Evolutionary conservation across 1,284 basidiomycete species (phyloP).

Genomic region (Tetrapyrgos nigripes): DNA sequence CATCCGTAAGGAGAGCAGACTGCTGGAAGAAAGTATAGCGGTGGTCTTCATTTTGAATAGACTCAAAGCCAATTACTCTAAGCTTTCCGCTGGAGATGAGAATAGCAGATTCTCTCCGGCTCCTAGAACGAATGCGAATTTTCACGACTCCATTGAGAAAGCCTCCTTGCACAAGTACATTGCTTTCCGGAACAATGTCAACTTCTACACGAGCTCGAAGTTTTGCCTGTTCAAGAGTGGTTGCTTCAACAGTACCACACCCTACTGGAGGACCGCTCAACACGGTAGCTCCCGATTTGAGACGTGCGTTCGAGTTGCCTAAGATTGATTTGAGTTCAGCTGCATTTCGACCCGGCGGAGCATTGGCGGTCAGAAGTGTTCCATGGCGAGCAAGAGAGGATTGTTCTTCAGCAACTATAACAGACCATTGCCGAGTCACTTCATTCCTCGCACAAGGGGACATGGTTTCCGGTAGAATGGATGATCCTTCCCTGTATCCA

Average conservation of each 20-base stretch:
- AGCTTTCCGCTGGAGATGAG: slow-evolving; percentile 83
- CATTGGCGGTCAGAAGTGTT: slow-evolving; percentile 57
- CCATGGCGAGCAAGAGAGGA: slow-evolving; percentile 50
- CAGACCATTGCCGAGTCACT: slow-evolving; percentile 14
- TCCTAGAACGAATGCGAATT: slow-evolving; percentile 68
- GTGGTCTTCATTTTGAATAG: slow-evolving; percentile 62
- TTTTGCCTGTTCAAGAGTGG: slow-evolving; percentile 70
- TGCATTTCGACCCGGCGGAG: slow-evolving; percentile 51
- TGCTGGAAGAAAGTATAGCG: slow-evolving; percentile 91
- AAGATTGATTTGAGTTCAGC: slow-evolving; percentile 66
- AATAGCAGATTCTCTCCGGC: slow-evolving; percentile 65
- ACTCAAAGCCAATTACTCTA: slow-evolving; percentile 89
- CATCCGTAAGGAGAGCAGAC: slow-evolving; percentile 64
- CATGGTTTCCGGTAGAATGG: slow-evolving; percentile 38
- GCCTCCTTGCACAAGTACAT: slow-evolving; percentile 85
- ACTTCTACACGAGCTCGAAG: slow-evolving; percentile 80
- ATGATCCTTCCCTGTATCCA: slow-evolving; percentile 44
- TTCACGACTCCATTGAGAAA: slow-evolving; percentile 77
- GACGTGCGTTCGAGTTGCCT: slow-evolving; percentile 60
- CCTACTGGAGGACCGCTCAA: slow-evolving; percentile 24
- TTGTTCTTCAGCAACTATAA: slow-evolving; percentile 19
- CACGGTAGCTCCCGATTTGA: slow-evolving; percentile 60
- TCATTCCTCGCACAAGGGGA: slow-evolving; percentile 30
- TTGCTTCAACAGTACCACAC: slow-evolving; percentile 29
- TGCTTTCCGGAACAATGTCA: slow-evolving; percentile 81